Percentiles rank a stretch among this genome's conserved stretches.
These are phyloP conservation scores for Hericium alpestre DNA, from an alignment of 768 basidiomycete species.

Conservation along the genomic window DNA sequence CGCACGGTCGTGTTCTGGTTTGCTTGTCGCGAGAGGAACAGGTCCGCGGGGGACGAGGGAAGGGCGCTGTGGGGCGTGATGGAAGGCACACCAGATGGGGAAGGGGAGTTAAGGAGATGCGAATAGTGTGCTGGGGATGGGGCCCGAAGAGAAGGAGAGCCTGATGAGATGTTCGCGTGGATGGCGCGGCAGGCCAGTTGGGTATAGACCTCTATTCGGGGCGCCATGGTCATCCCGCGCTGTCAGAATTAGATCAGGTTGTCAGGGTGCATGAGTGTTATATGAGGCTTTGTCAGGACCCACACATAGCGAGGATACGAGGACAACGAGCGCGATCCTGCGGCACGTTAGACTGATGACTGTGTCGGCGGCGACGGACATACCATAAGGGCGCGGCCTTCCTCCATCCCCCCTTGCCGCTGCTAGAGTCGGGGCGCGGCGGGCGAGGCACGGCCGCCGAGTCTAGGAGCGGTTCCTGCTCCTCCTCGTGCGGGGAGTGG, in stretches of 20 bases:
- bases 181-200: conserved; percentile 12
- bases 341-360: background rate
- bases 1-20: background rate
- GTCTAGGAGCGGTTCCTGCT: background rate
- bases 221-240: conserved; percentile 1
- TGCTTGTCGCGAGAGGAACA: background rate
- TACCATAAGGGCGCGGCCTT: background rate
- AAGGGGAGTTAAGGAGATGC: background rate
- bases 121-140: background rate
- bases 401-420: background rate
- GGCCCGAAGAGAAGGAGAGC: background rate
- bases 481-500: background rate
- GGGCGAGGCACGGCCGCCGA: background rate
- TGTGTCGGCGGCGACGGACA: background rate
- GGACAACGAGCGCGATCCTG: background rate
- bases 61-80: background rate
- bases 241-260: background rate
- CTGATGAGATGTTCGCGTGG: background rate
- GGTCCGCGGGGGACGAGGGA: background rate
- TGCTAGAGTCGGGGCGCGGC: background rate
- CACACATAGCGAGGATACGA: background rate
- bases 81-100: background rate
- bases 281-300: background rate
- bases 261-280: background rate
- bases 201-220: conserved; percentile 14